These are phyloP conservation scores for Pseudozyma thailandica DNA, from an alignment of 1,284 basidiomycete genomes.

Conservation along the genomic window DNA sequence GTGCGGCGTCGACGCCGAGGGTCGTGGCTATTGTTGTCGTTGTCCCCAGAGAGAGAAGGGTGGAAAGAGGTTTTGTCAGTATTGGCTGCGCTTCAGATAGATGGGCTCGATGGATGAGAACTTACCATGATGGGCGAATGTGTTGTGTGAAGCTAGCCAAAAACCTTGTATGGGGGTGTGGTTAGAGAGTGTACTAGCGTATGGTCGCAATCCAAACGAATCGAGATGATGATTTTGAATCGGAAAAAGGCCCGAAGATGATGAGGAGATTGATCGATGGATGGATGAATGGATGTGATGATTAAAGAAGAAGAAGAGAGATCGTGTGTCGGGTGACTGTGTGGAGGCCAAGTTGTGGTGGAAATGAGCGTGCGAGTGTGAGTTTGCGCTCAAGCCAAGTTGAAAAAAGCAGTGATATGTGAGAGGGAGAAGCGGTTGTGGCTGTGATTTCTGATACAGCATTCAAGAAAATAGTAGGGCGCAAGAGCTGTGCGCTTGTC, in stretches of 20 bases:
- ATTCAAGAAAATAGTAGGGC: too few species aligned
- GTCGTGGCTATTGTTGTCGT: slow-evolving; percentile 41
- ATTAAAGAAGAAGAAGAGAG: not conserved
- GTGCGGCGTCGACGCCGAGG: slow-evolving; percentile 64
- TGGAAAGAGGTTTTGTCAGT: slow-evolving; percentile 3
- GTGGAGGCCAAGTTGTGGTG: too few species aligned
- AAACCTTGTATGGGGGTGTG: not conserved
- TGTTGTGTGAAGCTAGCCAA: not conserved
- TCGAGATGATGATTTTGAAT: slow-evolving; percentile 16
- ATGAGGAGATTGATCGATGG: slow-evolving; percentile 1
- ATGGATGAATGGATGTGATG: not conserved
- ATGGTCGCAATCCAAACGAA: not conserved
- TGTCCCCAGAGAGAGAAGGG: not conserved
- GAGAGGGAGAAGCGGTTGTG: too few species aligned
- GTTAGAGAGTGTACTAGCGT: too few species aligned
- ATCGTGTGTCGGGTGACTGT: too few species aligned
- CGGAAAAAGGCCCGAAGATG: slow-evolving; percentile 1
- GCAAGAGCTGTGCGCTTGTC: too few species aligned
- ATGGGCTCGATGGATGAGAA: slow-evolving; percentile 2
- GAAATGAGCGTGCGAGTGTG: too few species aligned
- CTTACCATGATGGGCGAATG: slow-evolving; percentile 26
- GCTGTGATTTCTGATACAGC: too few species aligned
- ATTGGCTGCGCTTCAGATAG: not conserved
- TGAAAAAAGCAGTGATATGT: not conserved
- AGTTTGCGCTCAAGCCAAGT: not conserved